Evolutionary conservation across 345 rosid species (phyloP).

Genomic region (Citropsis articulata): DNA sequence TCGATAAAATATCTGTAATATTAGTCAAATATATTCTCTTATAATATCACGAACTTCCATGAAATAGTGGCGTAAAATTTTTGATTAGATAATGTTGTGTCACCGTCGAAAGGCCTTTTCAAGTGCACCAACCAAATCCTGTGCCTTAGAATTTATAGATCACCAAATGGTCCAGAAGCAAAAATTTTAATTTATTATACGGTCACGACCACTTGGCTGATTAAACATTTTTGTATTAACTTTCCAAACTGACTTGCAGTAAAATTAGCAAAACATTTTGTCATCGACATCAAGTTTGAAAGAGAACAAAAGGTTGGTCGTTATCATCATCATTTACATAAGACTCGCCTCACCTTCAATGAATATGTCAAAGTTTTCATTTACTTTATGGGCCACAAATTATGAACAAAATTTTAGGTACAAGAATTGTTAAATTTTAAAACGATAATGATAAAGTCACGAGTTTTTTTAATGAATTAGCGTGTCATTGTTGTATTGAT

Average conservation of each 20-base stretch:
- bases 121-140: not conserved
- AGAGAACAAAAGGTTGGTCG: not conserved
- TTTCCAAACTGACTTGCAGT: not conserved
- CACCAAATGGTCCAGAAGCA: not conserved
- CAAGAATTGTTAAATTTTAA: not conserved
- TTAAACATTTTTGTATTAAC: not conserved
- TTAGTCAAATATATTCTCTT: not conserved
- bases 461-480: too few species aligned
- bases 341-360: not conserved
- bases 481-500: too few species aligned
- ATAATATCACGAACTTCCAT: not conserved
- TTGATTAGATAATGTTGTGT: not conserved
- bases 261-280: not conserved
- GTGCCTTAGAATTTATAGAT: not conserved
- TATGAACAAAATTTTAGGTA: too few species aligned
- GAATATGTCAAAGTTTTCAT: too few species aligned
- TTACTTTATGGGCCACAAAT: not conserved
- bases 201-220: not conserved
- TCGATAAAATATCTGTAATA: too few species aligned
- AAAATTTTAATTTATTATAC: too few species aligned
- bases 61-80: not conserved
- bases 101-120: not conserved
- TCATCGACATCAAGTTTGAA: not conserved
- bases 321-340: not conserved
- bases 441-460: too few species aligned